Base-by-base conservation (phyloP, 306 rosid genomes). In the Oxytropis ochrocephala region DNA sequence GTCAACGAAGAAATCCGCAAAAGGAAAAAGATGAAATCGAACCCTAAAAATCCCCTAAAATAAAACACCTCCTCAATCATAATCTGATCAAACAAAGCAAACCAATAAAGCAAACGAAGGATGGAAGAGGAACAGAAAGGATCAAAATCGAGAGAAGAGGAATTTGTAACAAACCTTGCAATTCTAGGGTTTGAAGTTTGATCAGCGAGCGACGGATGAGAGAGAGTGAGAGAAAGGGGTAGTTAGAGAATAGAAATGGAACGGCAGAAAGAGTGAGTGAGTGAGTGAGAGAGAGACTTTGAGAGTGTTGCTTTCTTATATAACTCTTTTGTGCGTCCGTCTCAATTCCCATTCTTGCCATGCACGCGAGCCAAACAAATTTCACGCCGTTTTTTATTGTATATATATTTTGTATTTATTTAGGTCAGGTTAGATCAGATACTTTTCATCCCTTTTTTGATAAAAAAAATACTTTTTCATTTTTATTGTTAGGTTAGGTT, bases 121-220 rank as follows among this genome's bases (percentile, higher is more conserved):
- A 24, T 38, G 41, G 42, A 16, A 46, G 35, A 58, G 41, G 42
- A 16, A 46, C 2, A 11, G 21, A 11, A 11, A 11, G 3, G 52
- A 55, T 11, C 17, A 18, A 35, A 35, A 11, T 13, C 18, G 1
- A 38, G 8, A 4, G 42, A 54, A 55, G 4, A 42, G 11, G 33
- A 0, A 48, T 8, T 57, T 24, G 32, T 7, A 2, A 13, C 17
- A 8, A 18, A 57, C 69, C 80, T 67, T 36, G 39, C 1, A 24
- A 58, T 6, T 21, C 21, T 19, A 75, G 80, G 75, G 75, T 67
- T 75, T 62, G 71, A 13, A 48, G 11, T n/a, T 48, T 11, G 69
- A 55, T 65, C 49, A n/a, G 21, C 17, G 10, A 49, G 3, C 17
- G 10, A 49, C 0, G 12, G 19, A 27, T 16, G 27, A 27, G 3